A percentile compares a stretch with the other conserved stretches of the same genome.
Conservation (phyloP, 1,284 basidiomycete species). For the Lentinus polychrous region DNA sequence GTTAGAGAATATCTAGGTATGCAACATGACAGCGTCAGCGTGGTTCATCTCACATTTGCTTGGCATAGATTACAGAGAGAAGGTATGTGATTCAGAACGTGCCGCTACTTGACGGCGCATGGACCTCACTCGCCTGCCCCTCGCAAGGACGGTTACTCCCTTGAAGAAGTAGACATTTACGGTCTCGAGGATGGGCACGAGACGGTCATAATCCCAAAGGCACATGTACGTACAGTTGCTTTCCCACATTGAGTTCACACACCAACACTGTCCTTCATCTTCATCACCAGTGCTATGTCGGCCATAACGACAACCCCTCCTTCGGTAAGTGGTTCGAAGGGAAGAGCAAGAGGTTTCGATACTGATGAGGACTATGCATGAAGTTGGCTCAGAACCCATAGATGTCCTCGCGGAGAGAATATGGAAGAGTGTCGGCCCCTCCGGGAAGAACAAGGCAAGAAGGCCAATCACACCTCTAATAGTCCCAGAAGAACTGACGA, state of each 20-base stretch:
- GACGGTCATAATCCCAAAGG: constrained; percentile 45
- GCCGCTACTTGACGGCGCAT: too few relatives aligned
- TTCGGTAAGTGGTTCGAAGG: constrained; percentile 44
- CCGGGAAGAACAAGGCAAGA: constrained; percentile 73
- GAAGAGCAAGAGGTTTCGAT: too few relatives aligned
- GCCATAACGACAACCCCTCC: constrained; percentile 69
- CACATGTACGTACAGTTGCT: constrained; percentile 22
- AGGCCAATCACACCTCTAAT: too few relatives aligned
- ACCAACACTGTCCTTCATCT: background rate
- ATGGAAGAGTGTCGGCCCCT: constrained; percentile 71
- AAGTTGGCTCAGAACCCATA: constrained; percentile 76
- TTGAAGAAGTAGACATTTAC: constrained; percentile 59
- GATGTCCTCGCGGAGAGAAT: constrained; percentile 62
- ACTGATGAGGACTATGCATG: too few relatives aligned
- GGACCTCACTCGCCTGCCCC: too few relatives aligned
- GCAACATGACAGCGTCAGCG: constrained; percentile 6
- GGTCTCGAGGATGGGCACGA: constrained; percentile 47
- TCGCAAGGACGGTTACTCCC: constrained; percentile 65
- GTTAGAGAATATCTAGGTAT: constrained; percentile 78
- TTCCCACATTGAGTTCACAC: background rate
- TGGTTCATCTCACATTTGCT: background rate
- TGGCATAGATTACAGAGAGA: constrained; percentile 70
- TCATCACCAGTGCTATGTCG: constrained; percentile 63
- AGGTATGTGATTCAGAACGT: constrained; percentile 48
- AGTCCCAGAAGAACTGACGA: background rate